These are phyloP conservation scores for Aspergillus bridgeri DNA, from an alignment of 495 filamentous ascomycete genomes.

Conservation along the genomic window DNA sequence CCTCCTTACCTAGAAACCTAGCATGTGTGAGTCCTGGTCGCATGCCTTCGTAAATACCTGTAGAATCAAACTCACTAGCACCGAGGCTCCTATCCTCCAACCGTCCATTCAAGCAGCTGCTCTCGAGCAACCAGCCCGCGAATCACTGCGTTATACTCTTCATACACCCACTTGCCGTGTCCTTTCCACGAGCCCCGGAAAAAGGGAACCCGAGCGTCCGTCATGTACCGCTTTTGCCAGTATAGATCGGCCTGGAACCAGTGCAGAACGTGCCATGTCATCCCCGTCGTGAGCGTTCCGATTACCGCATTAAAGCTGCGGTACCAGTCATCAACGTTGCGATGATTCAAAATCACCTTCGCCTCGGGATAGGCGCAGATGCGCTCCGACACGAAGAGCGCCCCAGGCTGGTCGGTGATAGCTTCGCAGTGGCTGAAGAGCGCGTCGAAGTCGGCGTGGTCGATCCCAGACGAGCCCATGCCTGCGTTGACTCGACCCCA, in stretches of 20 bases:
- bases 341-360: conserved; percentile 42
- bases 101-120: conserved; percentile 50
- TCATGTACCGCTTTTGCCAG: conserved; percentile 8
- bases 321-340: conserved; percentile 40
- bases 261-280: conserved; percentile 7
- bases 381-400: conserved; percentile 37
- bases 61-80: conserved; percentile 36
- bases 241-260: conserved; percentile 19
- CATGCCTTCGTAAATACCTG: neutral
- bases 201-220: neutral
- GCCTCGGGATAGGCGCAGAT: conserved; percentile 45
- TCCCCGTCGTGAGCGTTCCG: neutral
- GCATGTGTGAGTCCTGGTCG: neutral
- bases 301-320: conserved; percentile 4
- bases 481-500: neutral
- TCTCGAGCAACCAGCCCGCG: conserved; percentile 33
- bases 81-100: conserved; percentile 55
- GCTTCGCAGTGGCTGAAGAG: conserved; percentile 42
- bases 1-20: conserved; percentile 26
- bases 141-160: conserved; percentile 22
- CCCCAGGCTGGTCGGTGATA: conserved; percentile 33
- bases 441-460: conserved; percentile 34
- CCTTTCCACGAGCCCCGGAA: neutral
- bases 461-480: conserved; percentile 1
- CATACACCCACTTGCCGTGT: conserved; percentile 29